Base-by-base conservation (phyloP, 2,329 filamentous ascomycete species). In the Penicillium janthinellum region DNA sequence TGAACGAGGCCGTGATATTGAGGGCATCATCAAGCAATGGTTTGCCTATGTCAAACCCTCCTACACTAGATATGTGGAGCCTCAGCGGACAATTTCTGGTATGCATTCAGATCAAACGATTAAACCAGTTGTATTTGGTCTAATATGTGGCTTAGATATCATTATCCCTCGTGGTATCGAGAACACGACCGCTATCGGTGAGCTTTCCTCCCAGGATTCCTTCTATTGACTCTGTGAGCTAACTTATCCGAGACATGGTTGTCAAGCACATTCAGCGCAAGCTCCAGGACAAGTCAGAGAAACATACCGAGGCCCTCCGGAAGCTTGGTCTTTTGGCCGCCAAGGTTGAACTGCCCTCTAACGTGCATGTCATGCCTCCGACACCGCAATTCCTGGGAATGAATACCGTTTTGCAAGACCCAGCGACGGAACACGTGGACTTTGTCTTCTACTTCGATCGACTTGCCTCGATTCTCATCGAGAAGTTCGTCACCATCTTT, bases 401-500 rank as follows among this genome's bases (percentile, higher is more conserved):
- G 85, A 93, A 91, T 73, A 97, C 93, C 0, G 90, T 97, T 58
- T 86, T 99, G 42, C 89, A 96, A 71, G 85, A 95, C 68, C 89
- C 90, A 17, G 84, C 88, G 50, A 94, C 92, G 0, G 81, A 84
- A 6, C 85, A 91, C 44, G 94, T 96, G 72, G 93, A 98, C 68
- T 98, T 97, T 73, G 91, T 96, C 63, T 98, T 98, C 77, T 98
- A 98, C 77, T 97, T 98, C 75, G 92, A 99, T 76, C 86, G 95
- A 39, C 81, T 98, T 39, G 87, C 91, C 1, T 87, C 90, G n/a
- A 81, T 97, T 54, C 82, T 98, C 28, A 86, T 98, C 49, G 94
- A 98, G 75, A 84, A 79, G 71, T 83, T 78, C 55, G 41, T 2
- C 45, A 20, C 15, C 6, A 2, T 11, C 25, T 3, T 7, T 12